Conservation (phyloP, 129 eudicot genomes). For the Ambrosia trifida region DNA sequence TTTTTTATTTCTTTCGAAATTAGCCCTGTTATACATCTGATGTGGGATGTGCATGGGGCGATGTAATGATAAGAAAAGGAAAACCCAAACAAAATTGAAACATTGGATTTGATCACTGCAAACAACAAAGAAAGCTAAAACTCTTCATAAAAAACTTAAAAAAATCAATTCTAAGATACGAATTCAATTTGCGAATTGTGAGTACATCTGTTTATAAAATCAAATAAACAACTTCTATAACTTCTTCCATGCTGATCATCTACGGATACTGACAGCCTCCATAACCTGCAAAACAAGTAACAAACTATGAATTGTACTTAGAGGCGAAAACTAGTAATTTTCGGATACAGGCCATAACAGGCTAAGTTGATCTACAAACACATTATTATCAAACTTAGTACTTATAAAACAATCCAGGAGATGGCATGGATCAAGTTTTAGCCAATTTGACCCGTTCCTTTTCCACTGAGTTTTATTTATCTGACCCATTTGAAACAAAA, state of each 20-base stretch:
- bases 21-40: too few species aligned
- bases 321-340: neutral
- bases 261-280: constrained; percentile 53
- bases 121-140: neutral
- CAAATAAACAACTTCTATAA: constrained; percentile 14
- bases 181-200: neutral
- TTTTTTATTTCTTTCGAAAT: too few species aligned
- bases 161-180: neutral
- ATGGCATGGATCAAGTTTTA: neutral
- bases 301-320: neutral
- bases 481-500: neutral
- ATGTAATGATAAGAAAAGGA: too few species aligned
- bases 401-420: neutral
- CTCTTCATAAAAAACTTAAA: constrained; percentile 14
- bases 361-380: neutral
- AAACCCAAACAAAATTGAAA: too few species aligned
- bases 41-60: too few species aligned
- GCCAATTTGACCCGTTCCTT: neutral
- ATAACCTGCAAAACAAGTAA: constrained; percentile 49
- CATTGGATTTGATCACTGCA: too few species aligned
- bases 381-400: neutral
- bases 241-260: constrained; percentile 23
- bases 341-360: neutral
- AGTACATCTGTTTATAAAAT: neutral
- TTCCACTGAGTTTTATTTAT: neutral